Conservation (phyloP, 768 basidiomycete species). For the Suillus variegatus region DNA sequence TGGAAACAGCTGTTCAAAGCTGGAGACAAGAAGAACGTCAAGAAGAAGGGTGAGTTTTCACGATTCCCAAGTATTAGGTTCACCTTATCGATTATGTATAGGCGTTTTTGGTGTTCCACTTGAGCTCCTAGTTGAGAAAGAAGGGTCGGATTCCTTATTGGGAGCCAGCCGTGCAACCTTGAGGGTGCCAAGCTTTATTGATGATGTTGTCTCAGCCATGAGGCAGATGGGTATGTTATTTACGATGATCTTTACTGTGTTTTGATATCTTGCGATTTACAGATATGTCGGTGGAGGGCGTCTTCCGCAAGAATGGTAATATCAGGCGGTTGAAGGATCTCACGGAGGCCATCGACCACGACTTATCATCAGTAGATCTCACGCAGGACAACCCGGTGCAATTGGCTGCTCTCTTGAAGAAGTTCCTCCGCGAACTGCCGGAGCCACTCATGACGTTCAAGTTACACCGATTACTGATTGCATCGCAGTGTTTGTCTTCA, state of each 20-base stretch:
- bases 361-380: slow-evolving; percentile 87
- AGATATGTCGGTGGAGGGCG: slow-evolving; percentile 99
- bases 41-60: slow-evolving; percentile 75
- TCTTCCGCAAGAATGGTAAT: slow-evolving; percentile 98
- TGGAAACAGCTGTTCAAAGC: slow-evolving; percentile 97
- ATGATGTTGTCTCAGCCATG: slow-evolving; percentile 98
- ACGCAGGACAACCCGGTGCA: slow-evolving; percentile 96
- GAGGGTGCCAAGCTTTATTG: slow-evolving; percentile 95
- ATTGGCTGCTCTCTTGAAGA: slow-evolving; percentile 93
- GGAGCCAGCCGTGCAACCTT: slow-evolving; percentile 85
- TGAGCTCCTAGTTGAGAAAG: slow-evolving; percentile 89
- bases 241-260: slow-evolving; percentile 5
- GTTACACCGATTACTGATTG: slow-evolving; percentile 84
- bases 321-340: slow-evolving; percentile 91
- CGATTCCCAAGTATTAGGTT: slow-evolving; percentile 5
- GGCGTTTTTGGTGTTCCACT: slow-evolving; percentile 94
- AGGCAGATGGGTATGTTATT: slow-evolving; percentile 87
- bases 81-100: slow-evolving; percentile 32
- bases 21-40: slow-evolving; percentile 85
- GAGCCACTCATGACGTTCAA: slow-evolving; percentile 97
- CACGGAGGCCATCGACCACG: slow-evolving; percentile 92
- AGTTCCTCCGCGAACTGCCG: slow-evolving; percentile 94
- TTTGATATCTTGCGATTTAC: slow-evolving; percentile 11
- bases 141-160: slow-evolving; percentile 93
- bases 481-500: slow-evolving; percentile 74